A percentile compares a stretch with the other conserved stretches of the same genome.
phyloP scores from a whole-genome alignment of 305 asterid genomes.

The Plantago coronopus region DNA sequence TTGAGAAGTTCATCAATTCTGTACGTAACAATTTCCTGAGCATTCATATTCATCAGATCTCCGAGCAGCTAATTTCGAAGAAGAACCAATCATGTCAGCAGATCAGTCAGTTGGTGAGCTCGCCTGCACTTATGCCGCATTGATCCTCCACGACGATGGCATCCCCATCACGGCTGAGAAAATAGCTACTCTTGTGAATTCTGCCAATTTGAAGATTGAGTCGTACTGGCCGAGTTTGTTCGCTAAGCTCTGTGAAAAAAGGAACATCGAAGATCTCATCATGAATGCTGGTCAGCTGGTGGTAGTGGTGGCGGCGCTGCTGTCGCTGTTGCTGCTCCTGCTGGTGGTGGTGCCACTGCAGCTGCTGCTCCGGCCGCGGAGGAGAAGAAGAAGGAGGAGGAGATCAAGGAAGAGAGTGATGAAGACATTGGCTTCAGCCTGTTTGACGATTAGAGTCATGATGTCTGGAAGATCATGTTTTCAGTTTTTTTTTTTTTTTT shows the following conservation, averaged over 20 bases:
- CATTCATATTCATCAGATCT: no score
- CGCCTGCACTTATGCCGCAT: constrained; percentile 48
- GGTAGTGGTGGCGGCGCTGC: constrained; percentile 50
- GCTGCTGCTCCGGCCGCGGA: constrained; percentile 52
- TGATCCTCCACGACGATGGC: constrained; percentile 47
- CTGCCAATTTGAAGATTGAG: constrained; percentile 41
- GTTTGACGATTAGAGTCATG: no score
- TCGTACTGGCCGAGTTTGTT: constrained; percentile 53
- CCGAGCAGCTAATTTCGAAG: no score
- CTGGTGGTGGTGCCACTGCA: constrained; percentile 42
- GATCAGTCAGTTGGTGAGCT: constrained; percentile 33
- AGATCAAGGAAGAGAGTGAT: constrained; percentile 47
- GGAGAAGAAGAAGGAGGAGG: constrained; percentile 56
- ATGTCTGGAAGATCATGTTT: no score
- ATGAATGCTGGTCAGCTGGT: constrained; percentile 46
- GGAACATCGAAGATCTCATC: constrained; percentile 43
- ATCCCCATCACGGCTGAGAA: constrained; percentile 50
- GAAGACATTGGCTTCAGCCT: constrained; percentile 45
- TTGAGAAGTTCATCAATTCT: no score
- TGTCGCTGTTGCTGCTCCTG: constrained; percentile 36
- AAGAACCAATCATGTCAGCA: no score
- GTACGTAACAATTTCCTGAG: no score
- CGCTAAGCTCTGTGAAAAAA: constrained; percentile 52
- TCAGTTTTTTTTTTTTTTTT: no score
- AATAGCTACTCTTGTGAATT: constrained; percentile 34